Base-by-base conservation (phyloP, 1,284 basidiomycete genomes). In the Malassezia dermatis region DNA sequence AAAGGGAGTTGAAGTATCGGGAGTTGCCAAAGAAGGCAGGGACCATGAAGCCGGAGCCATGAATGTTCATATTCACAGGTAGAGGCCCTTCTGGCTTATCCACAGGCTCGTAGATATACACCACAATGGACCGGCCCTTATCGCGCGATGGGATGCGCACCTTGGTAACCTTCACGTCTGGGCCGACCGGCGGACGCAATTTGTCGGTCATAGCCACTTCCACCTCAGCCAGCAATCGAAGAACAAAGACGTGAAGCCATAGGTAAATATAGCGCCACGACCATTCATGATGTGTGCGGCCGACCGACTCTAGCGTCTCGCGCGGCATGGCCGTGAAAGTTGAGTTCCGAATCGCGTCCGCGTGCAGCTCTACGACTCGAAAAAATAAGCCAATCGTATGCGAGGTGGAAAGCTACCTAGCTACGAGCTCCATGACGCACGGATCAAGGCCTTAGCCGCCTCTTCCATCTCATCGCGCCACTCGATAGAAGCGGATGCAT, bases 401-500 rank as follows among this genome's bases (percentile, higher is more conserved):
- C 12, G 10, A 10, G 24, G 8, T 48, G 12, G 8, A 26, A 30
- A 4, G 6, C 30, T 17, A 23, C 4, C 21, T 13, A 24, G 1
- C 26, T 39, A 53, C 28, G 45, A n/a, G 26, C 24, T n/a, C 53
- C 47, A 50, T 6, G 54, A 19, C 13, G 54, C 54, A 80, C 80
- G 44, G 24, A 67, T 56, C 31, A 57, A 60, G n/a, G 52, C 46
- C 8, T 58, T 47, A 5, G 62, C 59, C 24, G 60, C 48, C 13
- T 49, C 19, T 34, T 67, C 65, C 4, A 63, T 51, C 11, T 47
- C 19, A 19, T 64, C 53, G 27, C 60, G 59, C 10, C 56, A 52
- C 24, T 60, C 37, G 21, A 40, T 13, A 7, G 66, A 58, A 0
- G 47, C 47, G 3, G 52, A 53, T 3, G 48, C 27, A 0, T 35